Evolutionary conservation across 495 filamentous ascomycete species (phyloP), one percentile per base, ranked within the genome.

Genomic region (Elasticomyces elasticus): DNA sequence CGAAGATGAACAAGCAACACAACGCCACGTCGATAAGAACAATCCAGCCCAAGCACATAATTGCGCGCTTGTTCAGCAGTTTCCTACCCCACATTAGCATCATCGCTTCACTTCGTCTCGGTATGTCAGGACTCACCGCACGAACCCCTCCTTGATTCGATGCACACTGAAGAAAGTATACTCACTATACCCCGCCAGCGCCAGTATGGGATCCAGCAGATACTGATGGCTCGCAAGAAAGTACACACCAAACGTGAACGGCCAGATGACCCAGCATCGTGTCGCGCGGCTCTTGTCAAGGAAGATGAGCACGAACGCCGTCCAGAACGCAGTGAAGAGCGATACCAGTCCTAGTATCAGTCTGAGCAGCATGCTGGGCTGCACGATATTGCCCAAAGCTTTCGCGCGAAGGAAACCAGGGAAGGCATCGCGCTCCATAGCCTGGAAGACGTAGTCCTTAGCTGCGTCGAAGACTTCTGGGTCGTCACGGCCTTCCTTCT

Each of bases 361-460:
- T 19, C 92, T 80, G 57, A 89, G 72, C 64, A 95, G 81, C 41
- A 88, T 79, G 26, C 86, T 92, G 19, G 90, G 77, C 4, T 90
- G 92, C 20, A 97, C 87, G 1, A 98, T 74, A 64, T 98, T 98
- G 37, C 94, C 94, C 13, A 98, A 76, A 6, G 90, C 92, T 72
- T 96, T 96, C 63, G 86, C 83, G 61, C 88, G 82, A 58, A 98
- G 78, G 74, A 98, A 98, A 22, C 90, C 90, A 3, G 92, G 92
- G 69, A 95, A 98, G 13, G 92, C 92, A 71, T 97, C 92, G 38
- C 94, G 82, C 69, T 99, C 92, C 94, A 99, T 99, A 2, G 92
- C 92, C 66, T 97, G 94, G 69, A 96, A 99, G 43, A 95, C 91
- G 66, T 97, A 99, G 71, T 99, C 94, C 69, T 97, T 97, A 24